These are phyloP conservation scores for Fistulifera pelliculosa DNA, from an alignment of 108 stramenopile genomes.

Conservation along the genomic window DNA sequence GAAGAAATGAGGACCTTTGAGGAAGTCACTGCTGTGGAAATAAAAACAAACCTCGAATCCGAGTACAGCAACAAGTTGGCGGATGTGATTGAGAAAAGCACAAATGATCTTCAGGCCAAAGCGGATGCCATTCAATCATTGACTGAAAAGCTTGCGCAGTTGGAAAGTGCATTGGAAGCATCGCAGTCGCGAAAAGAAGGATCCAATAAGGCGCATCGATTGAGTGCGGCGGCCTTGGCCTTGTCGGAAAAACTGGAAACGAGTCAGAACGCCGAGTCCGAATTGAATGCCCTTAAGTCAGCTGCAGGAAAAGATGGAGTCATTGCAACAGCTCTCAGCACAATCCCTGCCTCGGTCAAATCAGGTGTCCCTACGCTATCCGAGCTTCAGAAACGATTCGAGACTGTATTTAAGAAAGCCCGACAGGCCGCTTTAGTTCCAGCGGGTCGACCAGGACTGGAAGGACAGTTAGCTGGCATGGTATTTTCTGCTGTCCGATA, in stretches of 20 bases:
- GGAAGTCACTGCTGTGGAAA: constrained; percentile 31
- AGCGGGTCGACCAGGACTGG: constrained; percentile 46
- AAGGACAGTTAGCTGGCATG: constrained; percentile 71
- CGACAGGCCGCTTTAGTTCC: constrained; percentile 74
- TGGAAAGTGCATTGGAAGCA: constrained; percentile 48
- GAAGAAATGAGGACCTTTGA: constrained; percentile 28
- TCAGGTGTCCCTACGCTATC: constrained; percentile 57
- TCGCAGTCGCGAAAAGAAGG: constrained; percentile 44
- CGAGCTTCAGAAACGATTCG: constrained; percentile 66
- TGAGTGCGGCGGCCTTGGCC: constrained; percentile 71
- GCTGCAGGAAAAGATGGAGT: constrained; percentile 48
- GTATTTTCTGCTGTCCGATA: constrained; percentile 56
- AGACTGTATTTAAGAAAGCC: constrained; percentile 42
- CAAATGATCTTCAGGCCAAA: constrained; percentile 44
- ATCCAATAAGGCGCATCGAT: constrained; percentile 54
- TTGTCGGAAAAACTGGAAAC: constrained; percentile 56
- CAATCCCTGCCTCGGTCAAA: constrained; percentile 37
- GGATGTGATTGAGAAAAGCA: constrained; percentile 31
- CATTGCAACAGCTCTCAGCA: constrained; percentile 41
- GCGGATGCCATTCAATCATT: constrained; percentile 32
- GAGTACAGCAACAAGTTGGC: constrained; percentile 27
- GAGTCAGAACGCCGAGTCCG: constrained; percentile 41
- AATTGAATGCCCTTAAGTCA: constrained; percentile 52
- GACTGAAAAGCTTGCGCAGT: constrained; percentile 36
- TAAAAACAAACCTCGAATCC: constrained; percentile 41